Percentiles rank a stretch among this genome's conserved stretches.
phyloP scores from a whole-genome alignment of 495 filamentous ascomycete species.

The Penicillium cosmopolitanum region DNA sequence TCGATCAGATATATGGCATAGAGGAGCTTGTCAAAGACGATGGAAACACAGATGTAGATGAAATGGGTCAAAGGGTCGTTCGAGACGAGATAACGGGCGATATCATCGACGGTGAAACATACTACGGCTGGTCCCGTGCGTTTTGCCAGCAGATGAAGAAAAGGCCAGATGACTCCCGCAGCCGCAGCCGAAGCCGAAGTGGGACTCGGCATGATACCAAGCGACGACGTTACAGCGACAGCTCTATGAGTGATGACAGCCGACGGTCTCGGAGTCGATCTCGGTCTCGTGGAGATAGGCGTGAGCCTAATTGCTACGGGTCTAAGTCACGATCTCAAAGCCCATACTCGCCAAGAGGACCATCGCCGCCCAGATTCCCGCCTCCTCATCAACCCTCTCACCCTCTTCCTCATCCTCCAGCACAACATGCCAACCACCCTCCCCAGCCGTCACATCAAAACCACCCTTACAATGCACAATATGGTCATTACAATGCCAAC shows the following conservation, averaged over 20 bases:
- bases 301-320: constrained; percentile 10
- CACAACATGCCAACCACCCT: constrained; percentile 25
- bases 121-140: constrained; percentile 82
- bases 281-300: constrained; percentile 13
- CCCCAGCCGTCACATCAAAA: constrained; percentile 20
- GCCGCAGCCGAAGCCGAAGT: constrained; percentile 39
- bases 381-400: constrained; percentile 32
- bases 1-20: constrained; percentile 62
- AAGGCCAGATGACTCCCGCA: constrained; percentile 36
- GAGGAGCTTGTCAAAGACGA: constrained; percentile 44
- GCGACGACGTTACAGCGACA: constrained; percentile 54
- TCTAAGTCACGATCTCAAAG: constrained; percentile 28
- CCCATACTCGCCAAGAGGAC: constrained; percentile 51
- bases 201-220: constrained; percentile 42
- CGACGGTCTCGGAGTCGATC: constrained; percentile 34
- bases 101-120: constrained; percentile 65
- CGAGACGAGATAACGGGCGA: constrained; percentile 65
- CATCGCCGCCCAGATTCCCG: constrained; percentile 32
- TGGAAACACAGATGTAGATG: constrained; percentile 62
- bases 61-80: constrained; percentile 70
- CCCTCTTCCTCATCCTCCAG: constrained; percentile 25
- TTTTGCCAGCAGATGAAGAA: constrained; percentile 85
- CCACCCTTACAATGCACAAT: constrained; percentile 27
- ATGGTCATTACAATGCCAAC: constrained; percentile 7
- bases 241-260: constrained; percentile 35